A percentile compares a stretch with the other conserved stretches of the same genome.
Evolutionary conservation across 306 rosid species (phyloP).

Genomic region (Inga leiocalycina): DNA sequence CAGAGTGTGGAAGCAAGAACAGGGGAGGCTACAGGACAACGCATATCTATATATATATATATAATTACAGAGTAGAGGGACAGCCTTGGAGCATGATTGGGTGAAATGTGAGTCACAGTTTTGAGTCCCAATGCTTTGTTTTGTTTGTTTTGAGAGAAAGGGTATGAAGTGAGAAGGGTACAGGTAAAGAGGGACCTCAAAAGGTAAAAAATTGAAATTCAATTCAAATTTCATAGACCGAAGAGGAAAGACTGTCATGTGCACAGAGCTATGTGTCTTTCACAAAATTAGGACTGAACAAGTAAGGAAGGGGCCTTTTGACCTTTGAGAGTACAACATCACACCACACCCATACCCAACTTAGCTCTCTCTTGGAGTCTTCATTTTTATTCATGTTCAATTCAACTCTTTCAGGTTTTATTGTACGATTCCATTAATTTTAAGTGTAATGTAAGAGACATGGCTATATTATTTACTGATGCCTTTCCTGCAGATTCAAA

Average conservation of each 20-base stretch:
- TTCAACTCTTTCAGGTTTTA: neutral
- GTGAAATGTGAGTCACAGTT: constrained; percentile 18
- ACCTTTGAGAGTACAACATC: neutral
- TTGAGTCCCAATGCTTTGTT: constrained; percentile 42
- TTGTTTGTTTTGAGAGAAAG: constrained; percentile 12
- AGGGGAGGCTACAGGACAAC: constrained; percentile 16
- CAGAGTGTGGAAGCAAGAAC: constrained; percentile 21
- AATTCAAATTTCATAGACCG: constrained; percentile 3
- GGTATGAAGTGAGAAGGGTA: neutral
- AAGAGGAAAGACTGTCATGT: constrained; percentile 28
- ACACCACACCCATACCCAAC: constrained; percentile 5
- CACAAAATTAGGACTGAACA: constrained; percentile 12
- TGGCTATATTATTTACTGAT: neutral
- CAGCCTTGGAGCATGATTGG: constrained; percentile 36
- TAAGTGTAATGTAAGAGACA: neutral
- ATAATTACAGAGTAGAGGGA: constrained; percentile 21
- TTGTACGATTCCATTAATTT: neutral
- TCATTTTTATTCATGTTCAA: neutral
- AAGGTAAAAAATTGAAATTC: neutral
- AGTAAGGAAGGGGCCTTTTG: constrained; percentile 1
- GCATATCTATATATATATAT: neutral
- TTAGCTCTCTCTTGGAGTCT: neutral
- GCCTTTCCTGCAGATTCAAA: neutral
- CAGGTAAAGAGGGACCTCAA: neutral
- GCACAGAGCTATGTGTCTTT: constrained; percentile 16